Conservation (phyloP, 768 basidiomycete species). For the Mycena haematopus region DNA sequence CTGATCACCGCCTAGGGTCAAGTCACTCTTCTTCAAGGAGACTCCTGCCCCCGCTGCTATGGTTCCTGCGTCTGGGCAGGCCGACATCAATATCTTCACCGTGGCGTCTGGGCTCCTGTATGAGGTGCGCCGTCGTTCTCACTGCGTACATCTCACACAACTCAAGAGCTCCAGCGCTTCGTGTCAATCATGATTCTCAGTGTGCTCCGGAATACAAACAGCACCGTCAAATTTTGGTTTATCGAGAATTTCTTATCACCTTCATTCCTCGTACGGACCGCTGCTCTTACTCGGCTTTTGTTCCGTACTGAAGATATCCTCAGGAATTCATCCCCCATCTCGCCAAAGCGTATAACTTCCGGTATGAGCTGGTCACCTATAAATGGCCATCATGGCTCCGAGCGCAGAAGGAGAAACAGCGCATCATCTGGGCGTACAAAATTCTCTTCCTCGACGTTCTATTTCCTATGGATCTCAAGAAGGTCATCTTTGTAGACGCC, state of each 20-base stretch:
- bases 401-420: constrained; percentile 96
- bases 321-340: constrained; percentile 96
- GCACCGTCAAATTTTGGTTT: constrained; percentile 99
- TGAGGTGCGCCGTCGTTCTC: constrained; percentile 62
- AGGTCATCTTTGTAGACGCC: constrained; percentile 98
- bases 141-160: not conserved
- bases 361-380: constrained; percentile 98
- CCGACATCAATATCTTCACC: constrained; percentile 98
- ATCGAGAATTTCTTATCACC: constrained; percentile 99
- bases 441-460: constrained; percentile 98
- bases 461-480: constrained; percentile 98
- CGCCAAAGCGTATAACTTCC: constrained; percentile 89
- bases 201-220: constrained; percentile 92
- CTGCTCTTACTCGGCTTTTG: not conserved
- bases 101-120: constrained; percentile 97
- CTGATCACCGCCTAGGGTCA: constrained; percentile 45
- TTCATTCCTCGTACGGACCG: constrained; percentile 79
- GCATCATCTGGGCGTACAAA: constrained; percentile 99
- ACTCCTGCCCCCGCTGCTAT: constrained; percentile 34
- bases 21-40: constrained; percentile 49
- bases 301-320: not conserved
- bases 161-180: constrained; percentile 70
- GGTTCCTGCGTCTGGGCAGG: constrained; percentile 51
- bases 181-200: constrained; percentile 98
- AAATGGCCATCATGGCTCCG: constrained; percentile 99